Evolutionary conservation across 257 asterid species (phyloP).

Genomic region (Capsicum chinense): DNA sequence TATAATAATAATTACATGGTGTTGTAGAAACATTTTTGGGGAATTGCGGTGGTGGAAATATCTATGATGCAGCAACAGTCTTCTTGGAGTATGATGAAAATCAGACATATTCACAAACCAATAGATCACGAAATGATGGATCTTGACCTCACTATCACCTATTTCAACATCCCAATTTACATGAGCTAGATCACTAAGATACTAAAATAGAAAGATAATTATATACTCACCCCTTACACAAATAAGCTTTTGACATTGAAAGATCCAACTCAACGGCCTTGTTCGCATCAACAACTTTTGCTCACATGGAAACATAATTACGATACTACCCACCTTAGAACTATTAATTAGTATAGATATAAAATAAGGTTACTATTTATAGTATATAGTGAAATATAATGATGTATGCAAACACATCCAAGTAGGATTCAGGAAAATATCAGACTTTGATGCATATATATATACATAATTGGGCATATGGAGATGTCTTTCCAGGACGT

Average conservation of each 20-base stretch:
- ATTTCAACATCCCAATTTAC: slow-evolving; percentile 1
- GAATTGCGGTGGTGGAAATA: not conserved
- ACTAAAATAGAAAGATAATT: not conserved
- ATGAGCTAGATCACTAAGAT: not conserved
- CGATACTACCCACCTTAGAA: not conserved
- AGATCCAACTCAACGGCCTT: slow-evolving; percentile 79
- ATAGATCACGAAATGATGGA: not conserved
- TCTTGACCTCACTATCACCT: not conserved
- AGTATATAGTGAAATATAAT: slow-evolving; percentile 11
- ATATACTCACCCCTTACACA: slow-evolving; percentile 87
- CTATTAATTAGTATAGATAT: not conserved
- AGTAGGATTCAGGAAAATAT: not conserved
- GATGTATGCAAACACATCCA: slow-evolving; percentile 1
- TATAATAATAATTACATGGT: not conserved
- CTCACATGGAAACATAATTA: slow-evolving; percentile 27
- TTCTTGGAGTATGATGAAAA: not conserved
- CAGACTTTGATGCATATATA: not conserved
- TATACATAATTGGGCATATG: not conserved
- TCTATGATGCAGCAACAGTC: not conserved
- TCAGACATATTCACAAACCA: not conserved
- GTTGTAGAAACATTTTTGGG: not conserved
- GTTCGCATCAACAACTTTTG: slow-evolving; percentile 90
- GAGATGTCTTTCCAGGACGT: not conserved
- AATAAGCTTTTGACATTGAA: slow-evolving; percentile 75
- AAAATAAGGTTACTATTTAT: not conserved